Percentiles rank a stretch among this genome's conserved stretches.
Evolutionary conservation across 148 eudicot species (phyloP).

Genomic region (Nepenthes mirabilis): DNA sequence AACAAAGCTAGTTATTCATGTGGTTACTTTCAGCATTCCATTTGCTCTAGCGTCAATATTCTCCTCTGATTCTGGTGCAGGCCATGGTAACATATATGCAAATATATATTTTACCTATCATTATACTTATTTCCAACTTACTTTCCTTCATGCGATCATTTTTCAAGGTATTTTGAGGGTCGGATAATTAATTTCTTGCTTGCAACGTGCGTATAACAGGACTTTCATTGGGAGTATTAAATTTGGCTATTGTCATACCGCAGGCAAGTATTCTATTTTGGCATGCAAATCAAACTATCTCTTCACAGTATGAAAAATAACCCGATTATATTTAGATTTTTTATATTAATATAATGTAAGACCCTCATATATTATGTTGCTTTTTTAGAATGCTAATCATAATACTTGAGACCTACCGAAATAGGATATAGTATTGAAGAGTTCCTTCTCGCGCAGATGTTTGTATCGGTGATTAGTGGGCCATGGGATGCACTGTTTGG

Average conservation of each 20-base stretch:
- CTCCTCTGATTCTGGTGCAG: conserved; percentile 54
- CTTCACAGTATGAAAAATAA: background rate
- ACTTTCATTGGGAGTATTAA: conserved; percentile 64
- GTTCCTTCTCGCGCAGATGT: conserved; percentile 25
- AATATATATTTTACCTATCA: background rate
- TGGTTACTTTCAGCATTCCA: conserved; percentile 79
- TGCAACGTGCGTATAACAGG: conserved; percentile 17
- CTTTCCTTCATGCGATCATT: background rate
- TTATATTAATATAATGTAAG: too few species aligned
- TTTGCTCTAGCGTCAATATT: conserved; percentile 90
- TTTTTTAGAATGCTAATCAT: background rate
- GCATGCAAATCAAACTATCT: background rate
- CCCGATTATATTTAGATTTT: too few species aligned
- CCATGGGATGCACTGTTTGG: conserved; percentile 67
- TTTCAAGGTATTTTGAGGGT: background rate
- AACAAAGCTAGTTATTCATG: too few species aligned
- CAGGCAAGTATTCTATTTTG: conserved; percentile 34
- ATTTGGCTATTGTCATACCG: conserved; percentile 76
- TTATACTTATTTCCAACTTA: background rate
- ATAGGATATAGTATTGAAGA: too few species aligned
- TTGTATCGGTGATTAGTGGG: conserved; percentile 53
- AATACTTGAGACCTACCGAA: background rate
- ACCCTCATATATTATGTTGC: background rate
- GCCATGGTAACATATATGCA: conserved; percentile 49
- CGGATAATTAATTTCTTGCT: background rate